Base-by-base conservation (phyloP, 176 grass and related monocot genomes). In the Areca catechu region DNA sequence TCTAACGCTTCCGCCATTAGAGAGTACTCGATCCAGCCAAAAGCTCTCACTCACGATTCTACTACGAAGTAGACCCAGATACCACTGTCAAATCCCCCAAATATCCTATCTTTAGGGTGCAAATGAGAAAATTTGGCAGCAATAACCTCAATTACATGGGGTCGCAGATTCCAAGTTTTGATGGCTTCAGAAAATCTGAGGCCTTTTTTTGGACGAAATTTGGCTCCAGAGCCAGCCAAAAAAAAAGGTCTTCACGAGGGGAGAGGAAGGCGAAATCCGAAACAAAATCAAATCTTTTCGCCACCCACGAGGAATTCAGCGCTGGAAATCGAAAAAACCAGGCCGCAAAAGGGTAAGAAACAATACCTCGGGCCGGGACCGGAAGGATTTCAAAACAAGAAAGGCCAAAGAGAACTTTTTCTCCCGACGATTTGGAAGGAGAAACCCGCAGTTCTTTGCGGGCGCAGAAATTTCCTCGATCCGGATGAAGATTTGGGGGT, bases 1-100 rank as follows among this genome's bases (percentile, higher is more conserved):
- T 28, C 83, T 19, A 51, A 73, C 53, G 76, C 54, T 50, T 70
- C 72, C n/a, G 79, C 71, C 82, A 89, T 95, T 43, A 14, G 34
- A 43, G 9, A 43, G 10, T 67, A 74, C 48, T 48, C 49, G 43
- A 54, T 25, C 56, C 50, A 60, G 5, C 54, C 19, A 27, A 48
- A 51, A 27, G 22, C 6, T 14, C 19, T 7, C 22, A 49, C 18
- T 15, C n/a, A 48, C 30, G 48, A 48, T 15, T 62, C 29, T 16
- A 27, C 43, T 34, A 15, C 27, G 20, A 22, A 21, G 0, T 7
- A 50, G 6, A 48, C 12, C 61, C 19, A 49, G 23, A 12, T 37
- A 63, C 34, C 10, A 10, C 34, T 14, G 34, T 43, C 34, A 43
- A 43, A 50, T 12, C 57, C n/a, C 47, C 61, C 20, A 16, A 63